A percentile compares a stretch with the other conserved stretches of the same genome.
phyloP scores from a whole-genome alignment of 257 asterid genomes.

The Anisodus acutangulus region DNA sequence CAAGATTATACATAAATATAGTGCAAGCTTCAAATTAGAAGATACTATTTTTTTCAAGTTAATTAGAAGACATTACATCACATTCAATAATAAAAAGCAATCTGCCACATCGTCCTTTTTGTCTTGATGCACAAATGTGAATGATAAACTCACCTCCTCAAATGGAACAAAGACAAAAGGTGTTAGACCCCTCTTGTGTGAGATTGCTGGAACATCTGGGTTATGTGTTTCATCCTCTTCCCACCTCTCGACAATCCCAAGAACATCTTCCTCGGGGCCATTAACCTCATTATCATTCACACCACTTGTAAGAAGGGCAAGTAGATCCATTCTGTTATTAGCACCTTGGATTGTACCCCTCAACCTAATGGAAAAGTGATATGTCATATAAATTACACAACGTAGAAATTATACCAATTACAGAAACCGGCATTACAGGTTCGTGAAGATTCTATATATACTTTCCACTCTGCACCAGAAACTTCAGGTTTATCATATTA shows the following conservation, averaged over 20 bases:
- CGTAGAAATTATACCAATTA: not conserved
- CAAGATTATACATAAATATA: not conserved
- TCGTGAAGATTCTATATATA: not conserved
- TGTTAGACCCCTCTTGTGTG: constrained; percentile 85
- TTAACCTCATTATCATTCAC: constrained; percentile 70
- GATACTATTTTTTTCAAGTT: not conserved
- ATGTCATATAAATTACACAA: not conserved
- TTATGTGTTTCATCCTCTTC: constrained; percentile 91
- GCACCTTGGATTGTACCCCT: constrained; percentile 90
- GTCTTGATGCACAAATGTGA: not conserved
- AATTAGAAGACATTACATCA: not conserved
- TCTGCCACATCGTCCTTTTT: not conserved
- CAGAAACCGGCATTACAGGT: not conserved
- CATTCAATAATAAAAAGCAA: not conserved
- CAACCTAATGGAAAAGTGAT: constrained; percentile 50
- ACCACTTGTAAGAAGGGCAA: constrained; percentile 85
- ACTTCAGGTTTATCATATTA: not conserved
- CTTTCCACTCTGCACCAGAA: not conserved
- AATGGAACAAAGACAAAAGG: constrained; percentile 92
- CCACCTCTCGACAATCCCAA: constrained; percentile 89
- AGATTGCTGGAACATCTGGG: constrained; percentile 86
- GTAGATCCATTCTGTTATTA: constrained; percentile 84
- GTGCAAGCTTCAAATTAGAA: not conserved
- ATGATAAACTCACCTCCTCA: constrained; percentile 70
- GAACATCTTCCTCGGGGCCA: constrained; percentile 72